A percentile compares a stretch with the other conserved stretches of the same genome.
These are phyloP conservation scores for Fusarium drepaniforme DNA, from an alignment of 2,329 filamentous ascomycete species.

Conservation along the genomic window DNA sequence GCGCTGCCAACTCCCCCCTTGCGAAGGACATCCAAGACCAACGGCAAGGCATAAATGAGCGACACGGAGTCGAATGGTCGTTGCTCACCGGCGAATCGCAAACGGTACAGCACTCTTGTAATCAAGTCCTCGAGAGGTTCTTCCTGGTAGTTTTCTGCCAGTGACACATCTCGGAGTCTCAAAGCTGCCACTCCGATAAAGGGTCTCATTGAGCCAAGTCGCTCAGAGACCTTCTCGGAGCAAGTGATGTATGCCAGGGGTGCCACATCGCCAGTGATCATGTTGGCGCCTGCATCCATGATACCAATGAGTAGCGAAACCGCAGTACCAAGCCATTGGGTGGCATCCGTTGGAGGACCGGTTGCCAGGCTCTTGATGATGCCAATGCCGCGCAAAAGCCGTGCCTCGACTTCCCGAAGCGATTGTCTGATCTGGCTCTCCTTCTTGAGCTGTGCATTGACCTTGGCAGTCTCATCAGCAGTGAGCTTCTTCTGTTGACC, in stretches of 20 bases:
- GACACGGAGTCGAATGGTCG: constrained; percentile 92
- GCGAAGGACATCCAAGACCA: constrained; percentile 83
- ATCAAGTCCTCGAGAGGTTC: constrained; percentile 88
- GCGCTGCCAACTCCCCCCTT: constrained; percentile 81
- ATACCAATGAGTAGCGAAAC: constrained; percentile 79
- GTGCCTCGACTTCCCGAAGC: constrained; percentile 77
- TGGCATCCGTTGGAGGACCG: constrained; percentile 90
- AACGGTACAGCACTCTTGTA: constrained; percentile 88
- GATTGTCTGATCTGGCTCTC: constrained; percentile 82
- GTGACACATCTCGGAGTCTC: constrained; percentile 79
- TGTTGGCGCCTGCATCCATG: constrained; percentile 83
- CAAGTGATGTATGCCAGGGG: constrained; percentile 84
- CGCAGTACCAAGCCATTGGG: constrained; percentile 88
- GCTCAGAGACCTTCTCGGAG: constrained; percentile 77
- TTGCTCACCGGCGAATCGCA: constrained; percentile 92
- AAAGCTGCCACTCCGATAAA: constrained; percentile 92
- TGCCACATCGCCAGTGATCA: constrained; percentile 84
- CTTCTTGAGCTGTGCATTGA: constrained; percentile 90
- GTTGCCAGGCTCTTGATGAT: constrained; percentile 85
- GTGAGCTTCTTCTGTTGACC: constrained; percentile 92
- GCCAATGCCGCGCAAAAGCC: constrained; percentile 84
- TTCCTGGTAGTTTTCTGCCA: constrained; percentile 78
- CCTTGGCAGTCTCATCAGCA: constrained; percentile 87
- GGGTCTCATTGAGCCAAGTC: constrained; percentile 80
- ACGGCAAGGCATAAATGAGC: constrained; percentile 86